phyloP scores from a whole-genome alignment of 2,329 filamentous ascomycete species.

The Gliomastix tumulicola region DNA sequence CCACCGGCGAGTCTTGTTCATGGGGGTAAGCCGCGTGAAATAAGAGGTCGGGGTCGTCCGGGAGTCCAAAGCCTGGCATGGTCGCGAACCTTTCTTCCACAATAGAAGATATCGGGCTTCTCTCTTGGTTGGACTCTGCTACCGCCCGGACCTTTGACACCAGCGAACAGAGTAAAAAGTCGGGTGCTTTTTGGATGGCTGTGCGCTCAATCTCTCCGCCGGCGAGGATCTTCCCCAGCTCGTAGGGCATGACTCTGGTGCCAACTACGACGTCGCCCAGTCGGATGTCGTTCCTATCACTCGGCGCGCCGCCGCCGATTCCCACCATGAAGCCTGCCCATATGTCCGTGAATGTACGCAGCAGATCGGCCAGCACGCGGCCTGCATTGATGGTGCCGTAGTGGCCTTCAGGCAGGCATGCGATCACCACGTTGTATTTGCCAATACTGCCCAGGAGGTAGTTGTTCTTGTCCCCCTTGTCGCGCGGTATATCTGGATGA shows the following conservation, averaged over 20 bases:
- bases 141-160: constrained; percentile 5
- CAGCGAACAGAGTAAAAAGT: background rate
- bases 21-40: constrained; percentile 2
- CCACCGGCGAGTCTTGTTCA: background rate
- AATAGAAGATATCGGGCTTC: no score
- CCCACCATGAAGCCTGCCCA: constrained; percentile 11
- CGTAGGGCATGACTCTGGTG: constrained; percentile 11
- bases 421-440: constrained; percentile 16
- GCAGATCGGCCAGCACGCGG: constrained; percentile 2
- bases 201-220: constrained; percentile 2
- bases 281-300: constrained; percentile 8
- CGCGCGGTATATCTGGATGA: constrained; percentile 2
- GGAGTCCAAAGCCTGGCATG: background rate
- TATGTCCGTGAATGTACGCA: constrained; percentile 1
- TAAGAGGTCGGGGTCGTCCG: background rate
- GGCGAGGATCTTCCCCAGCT: constrained; percentile 9
- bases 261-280: constrained; percentile 14
- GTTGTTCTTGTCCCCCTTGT: constrained; percentile 11
- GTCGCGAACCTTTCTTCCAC: no score
- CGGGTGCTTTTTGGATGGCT: background rate
- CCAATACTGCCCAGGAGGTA: constrained; percentile 17
- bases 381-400: constrained; percentile 9
- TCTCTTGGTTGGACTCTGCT: no score
- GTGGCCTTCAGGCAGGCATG: constrained; percentile 12
- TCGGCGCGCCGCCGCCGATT: constrained; percentile 13